A percentile compares a stretch with the other conserved stretches of the same genome.
phyloP scores from a whole-genome alignment of 2,329 filamentous ascomycete genomes.

The Capronia americana region DNA sequence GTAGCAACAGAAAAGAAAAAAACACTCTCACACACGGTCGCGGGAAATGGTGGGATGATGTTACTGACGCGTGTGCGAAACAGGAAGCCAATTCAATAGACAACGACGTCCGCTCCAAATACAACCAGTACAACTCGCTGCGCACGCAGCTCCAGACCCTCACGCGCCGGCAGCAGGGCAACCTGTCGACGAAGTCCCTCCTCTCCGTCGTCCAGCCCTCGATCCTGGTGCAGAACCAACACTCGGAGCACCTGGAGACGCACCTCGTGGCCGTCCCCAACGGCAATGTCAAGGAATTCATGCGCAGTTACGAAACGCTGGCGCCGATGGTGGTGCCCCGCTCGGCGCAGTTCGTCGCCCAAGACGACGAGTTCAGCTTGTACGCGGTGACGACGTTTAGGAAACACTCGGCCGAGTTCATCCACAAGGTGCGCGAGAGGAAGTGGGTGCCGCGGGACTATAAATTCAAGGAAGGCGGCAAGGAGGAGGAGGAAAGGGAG shows the following conservation, averaged over 20 bases:
- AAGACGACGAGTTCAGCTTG: slow-evolving; percentile 87
- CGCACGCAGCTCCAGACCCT: slow-evolving; percentile 83
- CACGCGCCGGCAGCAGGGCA: slow-evolving; percentile 89
- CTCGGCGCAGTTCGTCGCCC: slow-evolving; percentile 77
- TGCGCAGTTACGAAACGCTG: slow-evolving; percentile 86
- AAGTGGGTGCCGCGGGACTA: slow-evolving; percentile 96
- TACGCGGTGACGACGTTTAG: slow-evolving; percentile 93
- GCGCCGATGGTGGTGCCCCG: slow-evolving; percentile 92
- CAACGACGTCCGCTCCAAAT: slow-evolving; percentile 93
- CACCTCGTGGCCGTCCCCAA: slow-evolving; percentile 89
- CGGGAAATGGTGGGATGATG: background rate
- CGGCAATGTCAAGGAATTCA: slow-evolving; percentile 81
- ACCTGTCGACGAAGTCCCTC: slow-evolving; percentile 91
- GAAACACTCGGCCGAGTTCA: slow-evolving; percentile 84
- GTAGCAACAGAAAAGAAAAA: too few species aligned
- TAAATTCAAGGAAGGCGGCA: slow-evolving; percentile 87
- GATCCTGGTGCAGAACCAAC: slow-evolving; percentile 69
- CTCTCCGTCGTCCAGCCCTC: slow-evolving; percentile 80
- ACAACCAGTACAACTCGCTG: slow-evolving; percentile 89
- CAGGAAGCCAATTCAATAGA: slow-evolving; percentile 90
- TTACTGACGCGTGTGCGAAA: slow-evolving; percentile 2
- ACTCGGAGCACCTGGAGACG: slow-evolving; percentile 96
- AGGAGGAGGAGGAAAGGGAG: slow-evolving; percentile 87
- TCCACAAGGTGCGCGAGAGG: slow-evolving; percentile 88
- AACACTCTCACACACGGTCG: too few species aligned